These are phyloP conservation scores for Podaxis sp. DNA, from an alignment of 768 basidiomycete species.

Conservation along the genomic window DNA sequence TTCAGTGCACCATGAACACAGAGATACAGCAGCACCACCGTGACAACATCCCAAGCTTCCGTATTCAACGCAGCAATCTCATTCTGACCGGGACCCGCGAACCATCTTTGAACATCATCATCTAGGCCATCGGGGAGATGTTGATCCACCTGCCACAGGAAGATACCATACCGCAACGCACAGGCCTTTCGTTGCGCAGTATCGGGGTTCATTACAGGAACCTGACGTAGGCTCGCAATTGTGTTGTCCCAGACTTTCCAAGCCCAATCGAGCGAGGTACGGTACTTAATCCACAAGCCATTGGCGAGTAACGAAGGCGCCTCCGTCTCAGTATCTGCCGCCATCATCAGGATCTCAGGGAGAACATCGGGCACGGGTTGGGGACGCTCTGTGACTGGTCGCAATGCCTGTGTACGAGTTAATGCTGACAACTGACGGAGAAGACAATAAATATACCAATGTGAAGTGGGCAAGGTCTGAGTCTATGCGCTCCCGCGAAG, in stretches of 20 bases:
- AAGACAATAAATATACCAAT: slow-evolving; percentile 41
- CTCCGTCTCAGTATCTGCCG: slow-evolving; percentile 54
- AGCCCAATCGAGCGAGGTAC: slow-evolving; percentile 70
- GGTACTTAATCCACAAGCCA: slow-evolving; percentile 81
- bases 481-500: slow-evolving; percentile 58
- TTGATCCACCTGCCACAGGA: slow-evolving; percentile 73
- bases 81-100: slow-evolving; percentile 62
- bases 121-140: slow-evolving; percentile 77
- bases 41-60: slow-evolving; percentile 69
- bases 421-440: background rate
- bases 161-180: slow-evolving; percentile 66
- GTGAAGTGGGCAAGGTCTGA: slow-evolving; percentile 63
- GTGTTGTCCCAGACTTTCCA: slow-evolving; percentile 87
- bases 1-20: slow-evolving; percentile 66
- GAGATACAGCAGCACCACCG: slow-evolving; percentile 61
- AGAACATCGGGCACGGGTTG: slow-evolving; percentile 45
- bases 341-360: slow-evolving; percentile 70
- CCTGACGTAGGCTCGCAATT: slow-evolving; percentile 69
- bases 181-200: slow-evolving; percentile 44
- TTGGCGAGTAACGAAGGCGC: slow-evolving; percentile 73
- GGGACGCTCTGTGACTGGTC: slow-evolving; percentile 39
- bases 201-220: slow-evolving; percentile 56
- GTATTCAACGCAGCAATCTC: slow-evolving; percentile 58
- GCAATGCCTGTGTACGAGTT: slow-evolving; percentile 40
- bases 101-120: slow-evolving; percentile 69